phyloP scores from a whole-genome alignment of 106 monocot species.

The Platanthera zijinensis region DNA sequence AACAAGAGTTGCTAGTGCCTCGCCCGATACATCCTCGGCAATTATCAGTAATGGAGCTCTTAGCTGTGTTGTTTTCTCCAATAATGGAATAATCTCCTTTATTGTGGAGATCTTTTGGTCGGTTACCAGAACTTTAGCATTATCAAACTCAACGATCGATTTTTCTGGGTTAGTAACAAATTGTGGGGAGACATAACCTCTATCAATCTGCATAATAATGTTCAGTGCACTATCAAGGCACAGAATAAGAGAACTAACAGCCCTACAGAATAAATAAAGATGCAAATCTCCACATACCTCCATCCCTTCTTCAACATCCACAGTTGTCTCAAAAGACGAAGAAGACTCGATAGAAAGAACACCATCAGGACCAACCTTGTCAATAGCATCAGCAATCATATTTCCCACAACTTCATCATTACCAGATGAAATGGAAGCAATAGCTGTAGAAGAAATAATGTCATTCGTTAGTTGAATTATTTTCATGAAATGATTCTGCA shows the following conservation, averaged over 20 bases:
- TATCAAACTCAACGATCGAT: slow-evolving; percentile 66
- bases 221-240: not conserved
- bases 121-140: slow-evolving; percentile 60
- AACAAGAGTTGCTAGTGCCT: slow-evolving; percentile 76
- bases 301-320: slow-evolving; percentile 71
- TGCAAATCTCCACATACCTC: slow-evolving; percentile 26
- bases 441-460: slow-evolving; percentile 32
- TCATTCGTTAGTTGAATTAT: not conserved
- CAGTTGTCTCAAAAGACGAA: slow-evolving; percentile 70
- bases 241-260: not conserved
- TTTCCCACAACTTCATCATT: slow-evolving; percentile 67
- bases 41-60: slow-evolving; percentile 68
- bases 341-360: slow-evolving; percentile 79
- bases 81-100: slow-evolving; percentile 65
- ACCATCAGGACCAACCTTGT: slow-evolving; percentile 76
- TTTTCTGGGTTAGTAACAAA: slow-evolving; percentile 75
- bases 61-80: slow-evolving; percentile 58
- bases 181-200: slow-evolving; percentile 76
- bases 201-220: slow-evolving; percentile 46
- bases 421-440: slow-evolving; percentile 69
- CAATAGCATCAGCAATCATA: slow-evolving; percentile 91
- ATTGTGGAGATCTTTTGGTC: slow-evolving; percentile 76
- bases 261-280: not conserved
- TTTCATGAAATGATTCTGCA: not conserved
- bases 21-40: slow-evolving; percentile 71